These are phyloP conservation scores for Raffaelea albimanens DNA, from an alignment of 2,329 filamentous ascomycete species.

Conservation along the genomic window DNA sequence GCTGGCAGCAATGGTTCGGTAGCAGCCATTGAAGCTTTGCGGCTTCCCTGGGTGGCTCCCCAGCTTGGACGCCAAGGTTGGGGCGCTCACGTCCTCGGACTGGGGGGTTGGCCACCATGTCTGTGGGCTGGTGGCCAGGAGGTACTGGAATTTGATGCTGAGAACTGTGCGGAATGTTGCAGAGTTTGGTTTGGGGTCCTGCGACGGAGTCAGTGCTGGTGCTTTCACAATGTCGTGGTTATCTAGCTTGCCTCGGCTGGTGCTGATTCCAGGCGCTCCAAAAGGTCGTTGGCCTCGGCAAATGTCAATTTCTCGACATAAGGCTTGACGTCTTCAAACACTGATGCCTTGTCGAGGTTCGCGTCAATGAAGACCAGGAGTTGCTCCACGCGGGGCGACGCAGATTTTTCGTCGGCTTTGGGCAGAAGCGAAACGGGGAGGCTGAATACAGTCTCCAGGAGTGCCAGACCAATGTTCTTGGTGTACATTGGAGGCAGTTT, in stretches of 20 bases:
- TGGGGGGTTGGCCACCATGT: conserved; percentile 11
- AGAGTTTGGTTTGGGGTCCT: not conserved
- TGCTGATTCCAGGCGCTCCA: conserved; percentile 15
- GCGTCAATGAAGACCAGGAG: conserved; percentile 23
- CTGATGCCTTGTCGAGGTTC: conserved; percentile 20
- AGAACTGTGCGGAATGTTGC: conserved; percentile 17
- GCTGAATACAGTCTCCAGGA: conserved; percentile 22
- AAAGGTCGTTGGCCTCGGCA: conserved; percentile 28
- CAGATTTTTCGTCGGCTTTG: conserved; percentile 2
- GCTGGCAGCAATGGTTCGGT: conserved; percentile 12
- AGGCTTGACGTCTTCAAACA: conserved; percentile 36
- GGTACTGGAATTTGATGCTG: conserved; percentile 33
- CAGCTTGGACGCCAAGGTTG: conserved; percentile 14
- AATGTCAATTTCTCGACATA: conserved; percentile 33
- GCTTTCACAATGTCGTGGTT: too few relatives aligned
- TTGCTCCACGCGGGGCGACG: conserved; percentile 21
- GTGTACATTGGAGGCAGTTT: conserved; percentile 21
- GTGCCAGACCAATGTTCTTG: conserved; percentile 23
- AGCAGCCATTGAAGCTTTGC: conserved; percentile 11
- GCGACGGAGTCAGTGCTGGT: too few relatives aligned
- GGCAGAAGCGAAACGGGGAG: conserved; percentile 15
- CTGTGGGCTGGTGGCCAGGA: conserved; percentile 29
- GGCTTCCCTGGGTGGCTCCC: conserved; percentile 5
- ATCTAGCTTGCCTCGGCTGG: not conserved
- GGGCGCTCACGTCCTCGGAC: too few relatives aligned